A percentile compares a stretch with the other conserved stretches of the same genome.
Conservation (phyloP, 176 grass and related monocot genomes). For the Ensete glaucum region DNA sequence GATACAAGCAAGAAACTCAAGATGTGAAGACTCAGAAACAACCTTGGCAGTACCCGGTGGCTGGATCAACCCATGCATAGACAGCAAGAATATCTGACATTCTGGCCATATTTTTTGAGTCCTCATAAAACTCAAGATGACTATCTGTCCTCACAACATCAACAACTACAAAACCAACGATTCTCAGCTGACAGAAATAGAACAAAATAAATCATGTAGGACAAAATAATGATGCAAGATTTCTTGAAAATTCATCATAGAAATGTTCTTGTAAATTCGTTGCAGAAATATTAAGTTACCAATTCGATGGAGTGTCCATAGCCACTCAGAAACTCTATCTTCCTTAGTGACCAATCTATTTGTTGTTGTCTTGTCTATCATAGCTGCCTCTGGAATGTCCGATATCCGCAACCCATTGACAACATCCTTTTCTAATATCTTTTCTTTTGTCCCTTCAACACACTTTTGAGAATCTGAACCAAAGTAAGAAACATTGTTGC, state of each 20-base stretch:
- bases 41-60: slow-evolving; percentile 99
- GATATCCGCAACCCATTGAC: slow-evolving; percentile 55
- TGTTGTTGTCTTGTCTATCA: slow-evolving; percentile 35
- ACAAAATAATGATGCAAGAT: no score
- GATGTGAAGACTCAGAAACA: neutral
- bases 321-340: slow-evolving; percentile 90
- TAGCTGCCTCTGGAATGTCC: slow-evolving; percentile 56
- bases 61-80: slow-evolving; percentile 99
- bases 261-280: neutral
- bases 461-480: slow-evolving; percentile 39
- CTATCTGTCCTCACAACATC: slow-evolving; percentile 98
- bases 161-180: slow-evolving; percentile 51
- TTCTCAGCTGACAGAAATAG: neutral
- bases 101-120: slow-evolving; percentile 97
- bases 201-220: neutral
- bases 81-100: slow-evolving; percentile 99
- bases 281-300: slow-evolving; percentile 36
- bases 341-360: slow-evolving; percentile 32
- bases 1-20: slow-evolving; percentile 10
- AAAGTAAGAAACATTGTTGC: slow-evolving; percentile 44
- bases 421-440: slow-evolving; percentile 41
- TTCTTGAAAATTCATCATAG: neutral
- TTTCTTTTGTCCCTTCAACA: slow-evolving; percentile 44
- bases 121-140: slow-evolving; percentile 89
- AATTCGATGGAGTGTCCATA: slow-evolving; percentile 96